Base-by-base conservation (phyloP, 139 green algal genomes). In the Coelastrella sp. region DNA sequence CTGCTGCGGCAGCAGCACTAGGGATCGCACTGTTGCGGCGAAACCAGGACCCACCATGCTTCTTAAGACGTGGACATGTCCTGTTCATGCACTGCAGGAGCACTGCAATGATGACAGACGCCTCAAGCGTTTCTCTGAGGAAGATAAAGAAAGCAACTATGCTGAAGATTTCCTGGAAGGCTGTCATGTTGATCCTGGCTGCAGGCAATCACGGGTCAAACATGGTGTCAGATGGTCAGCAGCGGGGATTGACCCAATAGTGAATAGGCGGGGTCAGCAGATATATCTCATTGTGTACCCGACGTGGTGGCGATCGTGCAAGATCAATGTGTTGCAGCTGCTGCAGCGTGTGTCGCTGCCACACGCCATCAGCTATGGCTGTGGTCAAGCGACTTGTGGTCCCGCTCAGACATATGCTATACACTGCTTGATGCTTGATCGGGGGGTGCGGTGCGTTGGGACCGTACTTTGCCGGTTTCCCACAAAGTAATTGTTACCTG, bases 101-200 rank as follows among this genome's bases (percentile, higher is more conserved):
- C 35, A 95, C 91, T 19, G 89, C 84, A 60, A 93, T 93, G 57
- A 95, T 93, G 76, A 95, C 93, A n/a, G 90, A 91, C 0, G 93
- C 93, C 88, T 95, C 93, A 35, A 95, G 92, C 6, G 93, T 93
- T 81, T 95, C 93, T 59, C 93, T 80, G 22, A 95, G 93, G 22
- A 95, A 92, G n/a, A 95, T 94, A 82, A 95, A 95, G 65, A 95
- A 88, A 6, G 93, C 91, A 7, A 95, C 66, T 12, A 93, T 59
- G n/a, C 90, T 93, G 66, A 93, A 95, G 15, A 91, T 86, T 11
- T 90, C 35, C 20, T 92, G 63, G 7, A 90, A 91, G 35, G 78
- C 58, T 24, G 78, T 35, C 61, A 70, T 80, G 68, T 12, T 74
- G 49, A 60, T 11, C 14, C 11, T 22, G 9, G 78, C 56, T 82